phyloP scores from a whole-genome alignment of 148 eudicot genomes.

The Fagopyrum homotropicum region DNA sequence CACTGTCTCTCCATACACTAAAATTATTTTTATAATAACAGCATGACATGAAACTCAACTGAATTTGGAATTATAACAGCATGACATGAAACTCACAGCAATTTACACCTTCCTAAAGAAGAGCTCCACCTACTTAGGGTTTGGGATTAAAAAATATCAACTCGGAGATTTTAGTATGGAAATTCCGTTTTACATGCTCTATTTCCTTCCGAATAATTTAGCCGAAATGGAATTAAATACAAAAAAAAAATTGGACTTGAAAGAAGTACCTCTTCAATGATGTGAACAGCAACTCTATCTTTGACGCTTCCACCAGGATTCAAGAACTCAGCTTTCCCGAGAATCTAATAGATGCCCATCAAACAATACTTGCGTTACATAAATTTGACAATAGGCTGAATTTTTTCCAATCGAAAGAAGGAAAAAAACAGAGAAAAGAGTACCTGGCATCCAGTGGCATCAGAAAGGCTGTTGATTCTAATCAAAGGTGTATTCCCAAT shows the following conservation, averaged over 20 bases:
- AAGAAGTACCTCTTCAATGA: slow-evolving; percentile 75
- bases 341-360: slow-evolving; percentile 39
- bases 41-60: too few species aligned
- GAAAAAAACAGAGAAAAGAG: neutral
- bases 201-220: neutral
- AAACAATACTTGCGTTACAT: neutral
- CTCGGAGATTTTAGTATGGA: neutral
- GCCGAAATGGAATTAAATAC: too few species aligned
- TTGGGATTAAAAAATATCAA: neutral
- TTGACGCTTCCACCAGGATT: slow-evolving; percentile 97
- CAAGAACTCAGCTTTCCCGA: slow-evolving; percentile 91
- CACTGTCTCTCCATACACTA: too few species aligned
- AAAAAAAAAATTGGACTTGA: neutral
- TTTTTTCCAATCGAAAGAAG: neutral
- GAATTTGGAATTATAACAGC: neutral
- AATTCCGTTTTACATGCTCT: neutral
- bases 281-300: slow-evolving; percentile 88
- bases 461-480: slow-evolving; percentile 73
- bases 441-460: slow-evolving; percentile 86
- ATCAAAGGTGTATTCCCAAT: slow-evolving; percentile 92
- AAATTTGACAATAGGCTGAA: neutral
- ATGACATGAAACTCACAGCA: neutral
- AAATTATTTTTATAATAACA: too few species aligned
- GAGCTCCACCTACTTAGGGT: neutral
- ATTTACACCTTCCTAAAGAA: neutral